phyloP scores from a whole-genome alignment of 768 basidiomycete species.

The Tylopilus felleus region DNA sequence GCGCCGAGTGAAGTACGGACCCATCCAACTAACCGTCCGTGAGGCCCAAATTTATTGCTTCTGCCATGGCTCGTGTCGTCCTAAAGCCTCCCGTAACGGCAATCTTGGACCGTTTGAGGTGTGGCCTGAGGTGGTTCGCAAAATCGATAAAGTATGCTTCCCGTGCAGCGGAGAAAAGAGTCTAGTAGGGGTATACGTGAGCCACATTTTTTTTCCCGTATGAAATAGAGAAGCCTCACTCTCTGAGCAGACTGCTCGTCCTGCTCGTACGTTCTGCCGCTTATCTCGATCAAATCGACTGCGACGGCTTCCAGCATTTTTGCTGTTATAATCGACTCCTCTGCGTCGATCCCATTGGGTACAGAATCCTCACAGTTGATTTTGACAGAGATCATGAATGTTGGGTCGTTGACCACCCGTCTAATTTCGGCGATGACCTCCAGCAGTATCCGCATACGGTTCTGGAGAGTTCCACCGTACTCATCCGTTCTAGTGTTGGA shows the following conservation, averaged over 20 bases:
- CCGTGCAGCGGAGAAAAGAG: conserved; percentile 7
- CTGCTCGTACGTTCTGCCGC: conserved; percentile 37
- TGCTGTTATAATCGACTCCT: conserved; percentile 33
- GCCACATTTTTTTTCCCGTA: not conserved
- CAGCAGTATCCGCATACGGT: conserved; percentile 46
- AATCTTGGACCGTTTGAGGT: conserved; percentile 25
- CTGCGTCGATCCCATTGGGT: conserved; percentile 28
- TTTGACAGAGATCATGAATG: conserved; percentile 34
- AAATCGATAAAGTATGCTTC: conserved; percentile 34
- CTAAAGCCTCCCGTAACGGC: conserved; percentile 33
- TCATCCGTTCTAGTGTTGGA: conserved; percentile 50
- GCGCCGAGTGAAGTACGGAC: not conserved
- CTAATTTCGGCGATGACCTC: conserved; percentile 45
- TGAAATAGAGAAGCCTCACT: conserved; percentile 6
- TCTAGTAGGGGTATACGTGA: conserved; percentile 6
- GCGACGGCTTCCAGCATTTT: conserved; percentile 31
- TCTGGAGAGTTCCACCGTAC: conserved; percentile 54
- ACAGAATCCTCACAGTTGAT: conserved; percentile 30
- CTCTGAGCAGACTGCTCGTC: not conserved
- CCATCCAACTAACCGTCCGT: conserved; percentile 25
- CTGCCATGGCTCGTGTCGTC: conserved; percentile 27
- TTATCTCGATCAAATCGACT: conserved; percentile 42
- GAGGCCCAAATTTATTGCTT: conserved; percentile 22
- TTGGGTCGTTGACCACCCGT: conserved; percentile 32
- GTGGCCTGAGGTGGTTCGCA: conserved; percentile 26